Base-by-base conservation (phyloP, 352 stramenopile genomes). In the Phytophthora cryptogea region DNA sequence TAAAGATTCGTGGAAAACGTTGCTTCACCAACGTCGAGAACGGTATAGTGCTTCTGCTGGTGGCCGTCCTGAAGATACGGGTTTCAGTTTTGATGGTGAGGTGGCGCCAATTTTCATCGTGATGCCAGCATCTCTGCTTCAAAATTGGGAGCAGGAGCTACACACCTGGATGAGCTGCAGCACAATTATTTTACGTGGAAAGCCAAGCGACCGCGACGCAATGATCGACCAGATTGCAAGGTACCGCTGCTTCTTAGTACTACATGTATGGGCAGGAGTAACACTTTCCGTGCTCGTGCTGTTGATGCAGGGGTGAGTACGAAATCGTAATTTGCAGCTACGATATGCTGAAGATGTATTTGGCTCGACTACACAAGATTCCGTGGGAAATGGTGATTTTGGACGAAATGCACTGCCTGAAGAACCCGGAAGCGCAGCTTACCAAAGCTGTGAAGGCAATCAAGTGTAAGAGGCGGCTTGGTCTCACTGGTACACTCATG, bases 101-200 rank as follows among this genome's bases (percentile, higher is more conserved):
- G 49, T 70, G n/a, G 59, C 63, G 8, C 97, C 98, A 36, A 96
- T 99, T 68, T 80, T 99, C 30, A 95, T 99, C 48, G 87, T 99
- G 33, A 97, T 99, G 6, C 98, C 97, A 23, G 99, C 97, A 31
- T 98, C 89, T 10, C 94, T 97, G 58, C 86, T 99, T 13, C 88
- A 99, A 43, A 99, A 99, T 63, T 99, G 98, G 97, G 97, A 99
- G 63, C 91, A 92, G 14, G 98, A 99, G 70, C 87, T 99, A 30
- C 98, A 98, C 57, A 73, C 92, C n/a, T 99, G 86, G 96, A 80
- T 93, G 64, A 86, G 78, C 17, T 89, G 79, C 28, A 72, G 54
- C 8, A 83, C 80, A 6, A 72, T 88, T 1, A 83, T 91, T 42
- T 57, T 93, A 8, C 72, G 84, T 27, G 84, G 84, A 3, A 89